Conservation (phyloP, 306 rosid species). For the Rubus parviflorus region DNA sequence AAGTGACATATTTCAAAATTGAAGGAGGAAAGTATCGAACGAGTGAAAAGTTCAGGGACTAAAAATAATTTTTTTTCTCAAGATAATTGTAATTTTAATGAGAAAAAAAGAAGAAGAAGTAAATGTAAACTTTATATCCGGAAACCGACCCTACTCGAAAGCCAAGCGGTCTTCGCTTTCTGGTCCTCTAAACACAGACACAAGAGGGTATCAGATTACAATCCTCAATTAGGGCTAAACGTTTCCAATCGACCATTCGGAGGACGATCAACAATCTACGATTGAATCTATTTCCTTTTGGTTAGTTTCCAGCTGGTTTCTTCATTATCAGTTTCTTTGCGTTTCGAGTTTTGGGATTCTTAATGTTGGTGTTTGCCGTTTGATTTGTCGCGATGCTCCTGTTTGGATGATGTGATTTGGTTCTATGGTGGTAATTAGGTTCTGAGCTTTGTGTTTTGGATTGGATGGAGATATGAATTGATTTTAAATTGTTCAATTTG, state of each 20-base stretch:
- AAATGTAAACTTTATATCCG: neutral
- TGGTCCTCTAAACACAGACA: neutral
- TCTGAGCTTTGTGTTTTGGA: neutral
- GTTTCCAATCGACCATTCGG: neutral
- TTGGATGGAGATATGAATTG: neutral
- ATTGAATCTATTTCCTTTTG: constrained; percentile 7
- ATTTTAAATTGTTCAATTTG: neutral
- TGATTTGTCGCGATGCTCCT: neutral
- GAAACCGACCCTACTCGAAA: neutral
- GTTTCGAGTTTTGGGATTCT: neutral
- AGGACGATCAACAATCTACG: neutral
- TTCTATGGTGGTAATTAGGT: neutral
- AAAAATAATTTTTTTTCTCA: too few relatives aligned
- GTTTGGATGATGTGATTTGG: neutral
- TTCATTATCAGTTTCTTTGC: neutral
- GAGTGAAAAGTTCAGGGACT: too few relatives aligned
- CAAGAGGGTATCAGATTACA: neutral
- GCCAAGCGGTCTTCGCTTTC: constrained; percentile 1
- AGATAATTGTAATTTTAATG: too few relatives aligned
- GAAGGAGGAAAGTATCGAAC: too few relatives aligned
- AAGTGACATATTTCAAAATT: too few relatives aligned
- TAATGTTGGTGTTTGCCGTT: neutral
- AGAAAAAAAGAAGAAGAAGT: neutral
- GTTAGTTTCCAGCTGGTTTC: neutral
- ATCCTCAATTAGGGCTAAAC: neutral